Evolutionary conservation across 257 asterid genomes (phyloP), one percentile per base, ranked within the genome.

Genomic region (Capsicum pubescens): DNA sequence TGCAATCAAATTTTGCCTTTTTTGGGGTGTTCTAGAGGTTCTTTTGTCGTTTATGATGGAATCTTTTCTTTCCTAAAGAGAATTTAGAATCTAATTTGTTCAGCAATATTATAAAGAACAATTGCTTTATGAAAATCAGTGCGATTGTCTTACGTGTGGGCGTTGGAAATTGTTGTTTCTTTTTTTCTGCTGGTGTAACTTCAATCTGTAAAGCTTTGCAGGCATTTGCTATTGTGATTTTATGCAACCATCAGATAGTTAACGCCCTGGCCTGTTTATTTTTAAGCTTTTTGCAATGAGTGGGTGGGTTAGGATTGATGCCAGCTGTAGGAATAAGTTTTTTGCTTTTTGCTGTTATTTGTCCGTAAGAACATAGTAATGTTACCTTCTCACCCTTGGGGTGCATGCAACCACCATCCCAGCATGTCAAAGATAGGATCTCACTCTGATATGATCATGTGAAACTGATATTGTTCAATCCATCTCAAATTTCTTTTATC

Each of bases 201-300:
- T 74, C 81, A 74, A 21, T 44, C 60, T 74, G 21, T 74, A 74
- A 74, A 48, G 13, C 81, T 50, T 44, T 50, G 61, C 81, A 74
- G 44, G 61, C 50, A 19, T 74, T 74, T 21, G 7, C 21, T 74
- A 21, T 50, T 74, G 7, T 50, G 61, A 50, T 12, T 74, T 50
- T 12, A 74, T 50, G 46, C 14, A 74, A 50, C 46, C 21, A 74
- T 74, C 61, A 50, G 46, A 74, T 12, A 12, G 44, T 74, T 19
- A 74, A 52, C 14, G 0, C 12, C 80, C 21, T 76, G 48, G 52
- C 63, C 9, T 13, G 1, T 74, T 74, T 52, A 52, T 76, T 63
- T 50, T 76, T 76, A 3, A 21, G 5, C 9, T 76, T 26, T 48
- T 74, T 76, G 48, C 9, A 16, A 64, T 55, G 81, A 26, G 81